Conservation (phyloP, 306 rosid genomes). For the Hylodesmum podocarpum region DNA sequence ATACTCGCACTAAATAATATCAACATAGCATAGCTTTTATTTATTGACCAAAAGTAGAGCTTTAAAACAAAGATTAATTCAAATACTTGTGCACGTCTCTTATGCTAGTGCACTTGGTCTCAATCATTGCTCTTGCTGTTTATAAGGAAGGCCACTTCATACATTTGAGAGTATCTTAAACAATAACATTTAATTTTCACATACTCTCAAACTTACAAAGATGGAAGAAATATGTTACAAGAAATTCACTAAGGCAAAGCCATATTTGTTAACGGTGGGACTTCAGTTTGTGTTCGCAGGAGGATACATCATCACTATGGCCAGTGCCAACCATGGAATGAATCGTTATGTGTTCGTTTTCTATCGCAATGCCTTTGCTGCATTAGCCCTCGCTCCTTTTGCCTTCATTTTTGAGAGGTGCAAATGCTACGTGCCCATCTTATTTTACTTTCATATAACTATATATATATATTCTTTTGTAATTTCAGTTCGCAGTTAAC, state of each 20-base stretch:
- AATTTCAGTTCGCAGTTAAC: too few species aligned
- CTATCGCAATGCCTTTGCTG: constrained; percentile 64
- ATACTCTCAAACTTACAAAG: not conserved
- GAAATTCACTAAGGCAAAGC: constrained; percentile 44
- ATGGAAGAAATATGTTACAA: constrained; percentile 9
- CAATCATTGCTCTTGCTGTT: constrained; percentile 18
- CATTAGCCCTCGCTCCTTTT: constrained; percentile 59
- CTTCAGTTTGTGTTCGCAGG: constrained; percentile 71
- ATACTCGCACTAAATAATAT: constrained; percentile 9
- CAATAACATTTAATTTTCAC: not conserved
- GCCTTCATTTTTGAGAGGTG: constrained; percentile 68
- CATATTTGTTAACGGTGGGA: constrained; percentile 55
- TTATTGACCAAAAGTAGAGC: constrained; percentile 24
- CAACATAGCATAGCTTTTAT: constrained; percentile 21
- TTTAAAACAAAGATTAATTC: not conserved
- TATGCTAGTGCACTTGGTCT: not conserved
- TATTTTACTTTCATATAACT: not conserved
- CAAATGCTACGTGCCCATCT: not conserved
- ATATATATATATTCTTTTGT: too few species aligned
- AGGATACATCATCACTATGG: constrained; percentile 48
- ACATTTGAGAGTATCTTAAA: not conserved
- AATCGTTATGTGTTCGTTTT: constrained; percentile 63
- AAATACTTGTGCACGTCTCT: not conserved
- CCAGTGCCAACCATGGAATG: constrained; percentile 59
- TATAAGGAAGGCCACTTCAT: constrained; percentile 23